Base-by-base conservation (phyloP, 106 monocot genomes). In the Allium cepa region DNA sequence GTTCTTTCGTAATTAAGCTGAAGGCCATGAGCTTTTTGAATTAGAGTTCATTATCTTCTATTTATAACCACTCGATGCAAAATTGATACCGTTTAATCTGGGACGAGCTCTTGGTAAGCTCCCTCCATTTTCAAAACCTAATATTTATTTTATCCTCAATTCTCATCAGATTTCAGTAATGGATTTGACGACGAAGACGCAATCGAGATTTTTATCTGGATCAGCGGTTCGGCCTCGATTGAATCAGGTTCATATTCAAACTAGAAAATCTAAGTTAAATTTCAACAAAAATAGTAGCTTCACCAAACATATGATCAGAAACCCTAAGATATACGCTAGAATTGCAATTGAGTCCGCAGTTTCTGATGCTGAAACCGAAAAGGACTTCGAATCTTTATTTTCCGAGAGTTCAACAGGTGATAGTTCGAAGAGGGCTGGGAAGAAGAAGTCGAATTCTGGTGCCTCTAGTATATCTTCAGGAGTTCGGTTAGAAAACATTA, bases 381-480 rank as follows among this genome's bases (percentile, higher is more conserved):
- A 66, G 17, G 71, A 61, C 46, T 47, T 65, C 0, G 90, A 90
- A 47, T 90, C 87, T 11, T 79, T 99, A 64, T 84, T 93, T 56
- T 70, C 77, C 8, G 75, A 84, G 56, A 65, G 74, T 62, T 50
- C 80, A 10, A n/a, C 10, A 7, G 63, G 15, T 11, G 77, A 52
- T 0, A 46, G 46, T 10, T 53, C 72, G 28, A 80, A 62, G 63
- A 74, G 55, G 22, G 56, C 22, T 58, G 69, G 68, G 53, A 91
- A 80, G 78, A 93, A 90, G 87, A 71, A 73, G 60, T 57, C 75
- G 18, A 77, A 50, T 60, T 50, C 66, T 18, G 99, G 99, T 0
- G 92, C 87, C 7, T 99, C 99, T 47, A 79, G 90, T 70, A 79
- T 99, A n/a, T 85, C 99, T 0, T 90, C 99, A 9, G 99, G 99